Conservation (phyloP, 192 early-diverging fungal species). For the Entophlyctis helioformis region DNA sequence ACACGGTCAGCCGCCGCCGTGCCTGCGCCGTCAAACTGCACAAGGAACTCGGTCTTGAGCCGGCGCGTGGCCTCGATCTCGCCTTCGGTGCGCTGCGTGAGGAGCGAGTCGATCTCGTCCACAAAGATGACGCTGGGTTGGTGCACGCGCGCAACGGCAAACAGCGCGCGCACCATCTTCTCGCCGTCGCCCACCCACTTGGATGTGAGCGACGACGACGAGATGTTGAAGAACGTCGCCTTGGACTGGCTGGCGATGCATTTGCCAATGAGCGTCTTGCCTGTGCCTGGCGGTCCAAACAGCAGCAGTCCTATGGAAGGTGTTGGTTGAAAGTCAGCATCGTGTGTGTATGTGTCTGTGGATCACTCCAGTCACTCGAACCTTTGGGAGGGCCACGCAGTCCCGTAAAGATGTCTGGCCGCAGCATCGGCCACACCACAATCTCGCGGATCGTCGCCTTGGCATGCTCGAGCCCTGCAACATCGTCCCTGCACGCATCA, state of each 20-base stretch:
- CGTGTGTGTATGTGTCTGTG: background rate
- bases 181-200: conserved; percentile 93
- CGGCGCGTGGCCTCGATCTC: conserved; percentile 77
- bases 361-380: background rate
- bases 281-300: conserved; percentile 76
- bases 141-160: conserved; percentile 74
- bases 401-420: conserved; percentile 78
- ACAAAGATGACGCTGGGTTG: conserved; percentile 88
- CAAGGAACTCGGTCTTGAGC: conserved; percentile 91
- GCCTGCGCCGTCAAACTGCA: conserved; percentile 67
- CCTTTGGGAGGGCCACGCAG: conserved; percentile 72
- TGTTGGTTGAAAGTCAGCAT: no score
- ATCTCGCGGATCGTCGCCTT: conserved; percentile 69
- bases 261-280: conserved; percentile 83
- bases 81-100: conserved; percentile 80
- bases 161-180: conserved; percentile 85
- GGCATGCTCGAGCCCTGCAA: conserved; percentile 72
- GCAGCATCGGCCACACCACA: conserved; percentile 69
- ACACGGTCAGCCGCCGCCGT: conserved; percentile 67
- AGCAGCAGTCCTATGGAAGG: conserved; percentile 61
- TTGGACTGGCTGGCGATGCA: conserved; percentile 78
- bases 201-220: conserved; percentile 78
- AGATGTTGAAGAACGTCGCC: conserved; percentile 88
- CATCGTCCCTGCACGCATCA: conserved; percentile 75
- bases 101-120: conserved; percentile 88